phyloP scores from a whole-genome alignment of 257 asterid genomes.

The Nicotiana tabacum region DNA sequence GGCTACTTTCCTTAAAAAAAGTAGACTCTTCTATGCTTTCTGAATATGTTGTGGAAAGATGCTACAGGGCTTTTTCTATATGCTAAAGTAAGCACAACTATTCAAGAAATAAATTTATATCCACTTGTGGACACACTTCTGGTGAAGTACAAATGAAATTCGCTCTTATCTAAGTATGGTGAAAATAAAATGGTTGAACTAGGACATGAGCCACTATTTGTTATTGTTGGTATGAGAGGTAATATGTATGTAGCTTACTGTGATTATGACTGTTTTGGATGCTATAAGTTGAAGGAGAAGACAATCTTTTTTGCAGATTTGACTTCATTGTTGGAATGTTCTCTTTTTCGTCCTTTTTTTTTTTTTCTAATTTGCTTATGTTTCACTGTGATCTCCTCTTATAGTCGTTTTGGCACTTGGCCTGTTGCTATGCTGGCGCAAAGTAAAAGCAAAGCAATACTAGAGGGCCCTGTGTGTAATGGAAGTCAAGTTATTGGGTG shows the following conservation, averaged over 20 bases:
- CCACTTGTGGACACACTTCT: neutral
- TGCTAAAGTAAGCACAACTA: neutral
- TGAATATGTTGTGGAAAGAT: neutral
- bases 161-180: neutral
- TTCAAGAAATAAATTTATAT: neutral
- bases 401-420: slow-evolving; percentile 97
- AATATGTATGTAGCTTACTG: neutral
- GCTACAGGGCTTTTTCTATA: neutral
- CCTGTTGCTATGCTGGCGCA: slow-evolving; percentile 91
- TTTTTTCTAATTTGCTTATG: neutral
- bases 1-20: neutral
- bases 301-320: neutral
- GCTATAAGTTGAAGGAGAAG: neutral
- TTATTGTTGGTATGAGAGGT: neutral
- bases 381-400: slow-evolving; percentile 15
- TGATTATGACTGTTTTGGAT: neutral
- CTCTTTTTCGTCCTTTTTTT: neutral
- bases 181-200: neutral
- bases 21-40: neutral
- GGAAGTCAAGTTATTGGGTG: slow-evolving; percentile 91
- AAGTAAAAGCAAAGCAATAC: slow-evolving; percentile 68
- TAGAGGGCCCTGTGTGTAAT: slow-evolving; percentile 94
- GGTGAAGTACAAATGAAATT: neutral
- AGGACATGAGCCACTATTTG: neutral
- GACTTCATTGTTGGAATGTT: neutral